These are phyloP conservation scores for Pisolithus orientalis DNA, from an alignment of 768 basidiomycete species.

Conservation along the genomic window DNA sequence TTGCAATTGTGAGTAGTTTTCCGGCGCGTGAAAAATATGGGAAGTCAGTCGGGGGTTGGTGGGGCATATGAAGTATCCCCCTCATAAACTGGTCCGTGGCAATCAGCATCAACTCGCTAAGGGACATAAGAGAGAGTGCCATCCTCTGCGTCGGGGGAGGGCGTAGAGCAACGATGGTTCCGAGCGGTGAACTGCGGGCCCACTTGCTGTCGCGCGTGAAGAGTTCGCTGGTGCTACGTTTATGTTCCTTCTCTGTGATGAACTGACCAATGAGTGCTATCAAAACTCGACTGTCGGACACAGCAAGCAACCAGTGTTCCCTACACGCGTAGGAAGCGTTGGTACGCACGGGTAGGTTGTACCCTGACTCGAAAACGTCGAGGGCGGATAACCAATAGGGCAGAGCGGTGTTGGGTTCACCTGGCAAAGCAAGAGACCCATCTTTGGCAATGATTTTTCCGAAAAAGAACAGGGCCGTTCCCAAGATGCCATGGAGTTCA, in stretches of 20 bases:
- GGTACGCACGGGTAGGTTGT: conserved; percentile 46
- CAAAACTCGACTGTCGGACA: conserved; percentile 62
- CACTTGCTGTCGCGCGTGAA: conserved; percentile 25
- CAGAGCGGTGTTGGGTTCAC: conserved; percentile 45
- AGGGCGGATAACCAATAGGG: conserved; percentile 66
- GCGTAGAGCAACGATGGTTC: conserved; percentile 40
- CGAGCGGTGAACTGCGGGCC: conserved; percentile 48
- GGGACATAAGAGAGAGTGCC: conserved; percentile 33
- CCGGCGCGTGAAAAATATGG: conserved; percentile 46
- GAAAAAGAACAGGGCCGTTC: conserved; percentile 57
- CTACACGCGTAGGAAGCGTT: conserved; percentile 5
- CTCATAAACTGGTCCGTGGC: conserved; percentile 67
- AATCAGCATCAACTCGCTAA: conserved; percentile 49
- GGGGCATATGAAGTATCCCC: conserved; percentile 70
- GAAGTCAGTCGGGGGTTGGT: conserved; percentile 28
- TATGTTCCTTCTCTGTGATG: neutral
- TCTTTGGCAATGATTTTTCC: conserved; percentile 55
- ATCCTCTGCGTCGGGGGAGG: conserved; percentile 47
- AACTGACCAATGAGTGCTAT: conserved; percentile 48
- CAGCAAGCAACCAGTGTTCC: conserved; percentile 66
- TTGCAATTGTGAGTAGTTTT: conserved; percentile 57
- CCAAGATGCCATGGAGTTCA: conserved; percentile 61
- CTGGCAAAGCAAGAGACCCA: conserved; percentile 42
- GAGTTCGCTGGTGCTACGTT: neutral
- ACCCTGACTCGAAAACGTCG: conserved; percentile 65